Percentiles rank a stretch among this genome's conserved stretches.
Conservation (phyloP, 169 alveolate genomes). For the Perkinsus olseni region DNA sequence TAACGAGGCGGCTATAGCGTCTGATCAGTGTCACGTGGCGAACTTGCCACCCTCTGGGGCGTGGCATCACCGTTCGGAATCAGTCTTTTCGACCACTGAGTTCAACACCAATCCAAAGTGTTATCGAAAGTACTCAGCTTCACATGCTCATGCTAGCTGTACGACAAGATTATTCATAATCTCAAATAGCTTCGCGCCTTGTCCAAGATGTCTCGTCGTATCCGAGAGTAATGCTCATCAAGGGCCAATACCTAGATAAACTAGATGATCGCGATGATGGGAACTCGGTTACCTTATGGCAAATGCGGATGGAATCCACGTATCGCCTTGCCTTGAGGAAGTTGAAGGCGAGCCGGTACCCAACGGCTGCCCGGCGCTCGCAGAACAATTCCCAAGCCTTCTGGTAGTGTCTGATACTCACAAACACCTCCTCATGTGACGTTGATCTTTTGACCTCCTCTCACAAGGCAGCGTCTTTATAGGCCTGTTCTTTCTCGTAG, state of each 20-base stretch:
- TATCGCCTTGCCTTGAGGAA: conserved; percentile 65
- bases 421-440: not conserved
- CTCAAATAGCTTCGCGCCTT: conserved; percentile 38
- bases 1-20: too few relatives aligned
- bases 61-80: too few relatives aligned
- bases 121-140: too few relatives aligned
- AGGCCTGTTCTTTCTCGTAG: conserved; percentile 69
- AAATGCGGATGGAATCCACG: conserved; percentile 64
- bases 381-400: conserved; percentile 11
- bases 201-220: conserved; percentile 55
- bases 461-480: conserved; percentile 66
- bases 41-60: too few relatives aligned
- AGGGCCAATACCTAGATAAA: conserved; percentile 40
- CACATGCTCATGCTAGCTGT: too few relatives aligned
- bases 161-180: not conserved
- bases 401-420: not conserved
- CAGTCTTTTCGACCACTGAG: too few relatives aligned
- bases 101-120: too few relatives aligned
- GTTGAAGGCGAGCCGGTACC: conserved; percentile 72
- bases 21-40: too few relatives aligned
- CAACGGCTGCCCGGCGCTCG: conserved; percentile 52
- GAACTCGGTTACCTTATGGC: conserved; percentile 40
- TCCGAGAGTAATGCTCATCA: conserved; percentile 69
- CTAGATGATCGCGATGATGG: not conserved
- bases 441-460: conserved; percentile 45